These are phyloP conservation scores for Byssothecium circinans DNA, from an alignment of 2,329 filamentous ascomycete species.

Conservation along the genomic window DNA sequence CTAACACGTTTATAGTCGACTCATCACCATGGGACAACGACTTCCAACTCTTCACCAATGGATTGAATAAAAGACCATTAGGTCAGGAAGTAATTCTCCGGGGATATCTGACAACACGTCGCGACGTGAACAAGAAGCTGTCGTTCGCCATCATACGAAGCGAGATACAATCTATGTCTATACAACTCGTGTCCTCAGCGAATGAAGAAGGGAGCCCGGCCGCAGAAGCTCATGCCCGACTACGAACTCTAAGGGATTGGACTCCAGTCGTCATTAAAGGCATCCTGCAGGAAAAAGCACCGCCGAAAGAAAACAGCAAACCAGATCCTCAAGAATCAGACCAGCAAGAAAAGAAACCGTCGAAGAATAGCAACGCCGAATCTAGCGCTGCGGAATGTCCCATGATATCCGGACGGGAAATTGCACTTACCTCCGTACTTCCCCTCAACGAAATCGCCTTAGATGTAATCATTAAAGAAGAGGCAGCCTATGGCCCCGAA, in stretches of 20 bases:
- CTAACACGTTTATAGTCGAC: conserved; percentile 13
- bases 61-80: background rate
- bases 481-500: conserved; percentile 72
- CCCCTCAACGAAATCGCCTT: conserved; percentile 73
- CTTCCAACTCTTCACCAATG: background rate
- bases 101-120: conserved; percentile 72
- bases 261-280: conserved; percentile 60
- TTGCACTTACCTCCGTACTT: conserved; percentile 64
- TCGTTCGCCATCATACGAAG: conserved; percentile 66
- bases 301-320: conserved; percentile 24
- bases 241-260: conserved; percentile 52
- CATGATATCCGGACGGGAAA: too few relatives aligned
- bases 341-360: background rate
- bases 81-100: conserved; percentile 50
- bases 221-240: conserved; percentile 33
- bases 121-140: conserved; percentile 68
- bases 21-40: conserved; percentile 35
- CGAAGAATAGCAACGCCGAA: background rate
- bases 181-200: conserved; percentile 56
- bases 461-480: conserved; percentile 74
- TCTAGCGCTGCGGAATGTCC: background rate
- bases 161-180: conserved; percentile 46
- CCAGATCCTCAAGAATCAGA: background rate
- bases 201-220: conserved; percentile 25
- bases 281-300: conserved; percentile 47